These are phyloP conservation scores for Claviceps humidiphila DNA, from an alignment of 2,329 filamentous ascomycete species.

Conservation along the genomic window DNA sequence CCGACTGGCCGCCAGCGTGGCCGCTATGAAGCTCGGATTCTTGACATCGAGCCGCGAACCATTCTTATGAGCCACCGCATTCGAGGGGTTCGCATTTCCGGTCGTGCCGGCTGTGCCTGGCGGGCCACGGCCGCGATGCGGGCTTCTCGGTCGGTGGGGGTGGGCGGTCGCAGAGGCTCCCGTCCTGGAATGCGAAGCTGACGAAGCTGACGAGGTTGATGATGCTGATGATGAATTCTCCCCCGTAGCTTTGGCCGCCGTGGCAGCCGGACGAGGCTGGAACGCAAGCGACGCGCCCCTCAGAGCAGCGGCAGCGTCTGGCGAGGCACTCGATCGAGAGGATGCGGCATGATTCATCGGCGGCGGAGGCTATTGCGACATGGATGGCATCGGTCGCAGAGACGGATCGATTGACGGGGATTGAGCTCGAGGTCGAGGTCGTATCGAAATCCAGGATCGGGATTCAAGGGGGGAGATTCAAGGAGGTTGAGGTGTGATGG, in stretches of 20 bases:
- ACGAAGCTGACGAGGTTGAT: slow-evolving; percentile 7
- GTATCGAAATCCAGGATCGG: too few relatives aligned
- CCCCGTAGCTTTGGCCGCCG: background rate
- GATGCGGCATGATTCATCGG: slow-evolving; percentile 22
- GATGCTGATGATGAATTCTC: slow-evolving; percentile 1
- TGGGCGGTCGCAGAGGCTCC: slow-evolving; percentile 27
- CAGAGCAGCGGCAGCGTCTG: slow-evolving; percentile 31
- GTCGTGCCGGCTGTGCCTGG: too few relatives aligned
- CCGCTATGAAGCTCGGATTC: slow-evolving; percentile 42
- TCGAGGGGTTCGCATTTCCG: background rate
- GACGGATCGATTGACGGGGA: background rate
- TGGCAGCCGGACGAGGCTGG: slow-evolving; percentile 15
- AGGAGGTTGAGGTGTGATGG: too few relatives aligned
- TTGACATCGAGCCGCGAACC: slow-evolving; percentile 23
- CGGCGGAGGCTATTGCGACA: slow-evolving; percentile 10
- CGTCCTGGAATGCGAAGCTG: background rate
- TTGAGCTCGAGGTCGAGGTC: background rate
- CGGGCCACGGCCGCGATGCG: background rate
- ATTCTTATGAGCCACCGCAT: background rate
- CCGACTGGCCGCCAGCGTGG: slow-evolving; percentile 45
- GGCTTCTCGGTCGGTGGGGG: background rate
- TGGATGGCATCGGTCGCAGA: slow-evolving; percentile 3
- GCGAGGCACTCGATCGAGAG: slow-evolving; percentile 16
- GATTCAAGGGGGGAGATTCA: too few relatives aligned
- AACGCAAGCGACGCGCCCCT: slow-evolving; percentile 44